Evolutionary conservation across 2,329 filamentous ascomycete species (phyloP), one percentile per base, ranked within the genome.

Genomic region (Colletotrichum spinosum): DNA sequence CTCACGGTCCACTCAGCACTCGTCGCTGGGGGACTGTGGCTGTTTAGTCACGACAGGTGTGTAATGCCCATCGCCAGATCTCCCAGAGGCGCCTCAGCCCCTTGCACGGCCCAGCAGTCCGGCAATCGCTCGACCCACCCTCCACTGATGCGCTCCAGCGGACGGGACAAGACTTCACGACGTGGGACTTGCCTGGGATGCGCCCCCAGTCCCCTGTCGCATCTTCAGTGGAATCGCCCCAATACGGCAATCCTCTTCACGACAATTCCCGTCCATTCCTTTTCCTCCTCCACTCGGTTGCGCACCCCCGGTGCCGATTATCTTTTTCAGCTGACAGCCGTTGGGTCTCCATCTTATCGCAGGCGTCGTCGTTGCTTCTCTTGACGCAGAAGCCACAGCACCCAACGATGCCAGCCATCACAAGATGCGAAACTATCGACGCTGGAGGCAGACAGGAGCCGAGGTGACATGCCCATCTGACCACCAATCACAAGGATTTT

Each of bases 41-140:
- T 65, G 61, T 50, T 45, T 65, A 33, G 57, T 55, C 46, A 52
- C 41, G 25, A 25, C 25, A 25, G 25, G 25, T 25, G 25, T 25
- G 46, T n/a, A 56, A 25, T 62, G 35, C 25, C 48, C 48, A 42
- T 51, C 39, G 46, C 59, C 25, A 17, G 35, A 54, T 59, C 13
- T 42, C 38, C 38, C 48, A 41, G 44, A 48, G 42, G 46, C 46
- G 15, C 35, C 38, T 34, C 58, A 48, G 41, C 17, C 45, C 51
- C 62, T 41, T 52, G 56, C 52, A 65, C 62, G 62, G 62, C 57
- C 62, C 52, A 65, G 51, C 46, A 62, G 46, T 65, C 62, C 62
- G 58, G 62, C 62, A 65, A 65, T 65, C 52, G 53, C 45, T 62
- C 44, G 25, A 48, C 33, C 44, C 44, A 42, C 56, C 49, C 55